Conservation (phyloP, 805 yeast species). For the Lipomyces mesembrius region DNA sequence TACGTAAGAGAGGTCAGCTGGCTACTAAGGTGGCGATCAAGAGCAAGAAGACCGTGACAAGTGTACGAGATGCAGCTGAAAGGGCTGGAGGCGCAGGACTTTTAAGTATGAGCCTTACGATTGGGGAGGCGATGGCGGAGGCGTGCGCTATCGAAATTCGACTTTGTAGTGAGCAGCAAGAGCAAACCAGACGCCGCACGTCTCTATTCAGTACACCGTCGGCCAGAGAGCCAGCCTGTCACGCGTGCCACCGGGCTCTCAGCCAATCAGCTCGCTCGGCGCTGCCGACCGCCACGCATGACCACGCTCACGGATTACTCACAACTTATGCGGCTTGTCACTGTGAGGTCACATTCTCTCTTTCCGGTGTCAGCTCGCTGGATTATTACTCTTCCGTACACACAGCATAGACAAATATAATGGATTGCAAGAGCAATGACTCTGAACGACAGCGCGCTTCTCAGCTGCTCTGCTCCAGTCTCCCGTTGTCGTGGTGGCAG, state of each 20-base stretch:
- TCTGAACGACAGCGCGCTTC: no score
- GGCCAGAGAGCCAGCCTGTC: neutral
- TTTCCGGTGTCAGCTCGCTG: no score
- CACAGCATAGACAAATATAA: no score
- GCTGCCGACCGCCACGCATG: neutral
- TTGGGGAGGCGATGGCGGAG: neutral
- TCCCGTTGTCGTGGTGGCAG: no score
- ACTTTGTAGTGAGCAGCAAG: neutral
- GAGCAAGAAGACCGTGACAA: neutral
- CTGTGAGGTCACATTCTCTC: neutral
- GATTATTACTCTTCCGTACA: no score
- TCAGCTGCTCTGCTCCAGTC: no score
- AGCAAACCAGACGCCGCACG: neutral
- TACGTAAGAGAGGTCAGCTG: neutral
- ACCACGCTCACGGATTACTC: neutral
- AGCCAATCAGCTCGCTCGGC: neutral
- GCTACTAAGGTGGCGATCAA: neutral
- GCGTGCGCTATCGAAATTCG: neutral
- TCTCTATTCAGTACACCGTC: neutral
- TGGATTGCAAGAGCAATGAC: no score
- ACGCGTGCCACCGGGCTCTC: neutral
- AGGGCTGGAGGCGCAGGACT: neutral
- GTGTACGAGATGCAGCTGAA: neutral
- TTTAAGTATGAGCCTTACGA: conserved; percentile 1
- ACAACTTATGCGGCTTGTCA: neutral